These are phyloP conservation scores for Aspergillus texensis DNA, from an alignment of 2,329 filamentous ascomycete genomes.

Conservation along the genomic window DNA sequence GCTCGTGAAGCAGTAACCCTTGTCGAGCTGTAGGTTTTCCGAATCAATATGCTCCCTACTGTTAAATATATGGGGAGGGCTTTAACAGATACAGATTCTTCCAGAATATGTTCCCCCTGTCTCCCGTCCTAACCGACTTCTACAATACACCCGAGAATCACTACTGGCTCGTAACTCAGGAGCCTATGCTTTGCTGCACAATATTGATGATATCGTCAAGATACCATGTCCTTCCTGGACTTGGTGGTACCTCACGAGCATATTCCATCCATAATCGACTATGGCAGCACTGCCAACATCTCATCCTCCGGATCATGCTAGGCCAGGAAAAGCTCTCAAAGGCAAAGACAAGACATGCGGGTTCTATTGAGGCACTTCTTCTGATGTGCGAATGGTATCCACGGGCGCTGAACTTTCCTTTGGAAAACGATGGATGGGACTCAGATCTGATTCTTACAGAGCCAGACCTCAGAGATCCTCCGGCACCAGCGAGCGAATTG, in stretches of 20 bases:
- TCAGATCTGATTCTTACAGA: constrained; percentile 50
- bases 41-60: no score
- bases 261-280: constrained; percentile 55
- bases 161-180: constrained; percentile 50
- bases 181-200: constrained; percentile 55
- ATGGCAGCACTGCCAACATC: constrained; percentile 56
- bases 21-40: constrained; percentile 45
- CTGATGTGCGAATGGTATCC: constrained; percentile 59
- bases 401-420: constrained; percentile 54
- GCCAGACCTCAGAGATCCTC: constrained; percentile 43
- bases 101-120: constrained; percentile 50
- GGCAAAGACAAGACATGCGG: constrained; percentile 51
- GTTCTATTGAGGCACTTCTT: constrained; percentile 55
- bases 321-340: constrained; percentile 55
- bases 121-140: constrained; percentile 52
- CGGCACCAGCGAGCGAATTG: constrained; percentile 30
- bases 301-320: constrained; percentile 55
- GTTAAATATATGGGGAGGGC: no score
- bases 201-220: constrained; percentile 57
- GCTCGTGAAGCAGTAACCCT: constrained; percentile 55
- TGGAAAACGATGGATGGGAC: constrained; percentile 57
- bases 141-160: constrained; percentile 52
- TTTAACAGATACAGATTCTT: constrained; percentile 40
- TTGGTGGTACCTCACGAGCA: constrained; percentile 46
- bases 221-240: constrained; percentile 44